Conservation (phyloP, 2,329 filamentous ascomycete species). For the Hawksworthiomyces lignivorus region DNA sequence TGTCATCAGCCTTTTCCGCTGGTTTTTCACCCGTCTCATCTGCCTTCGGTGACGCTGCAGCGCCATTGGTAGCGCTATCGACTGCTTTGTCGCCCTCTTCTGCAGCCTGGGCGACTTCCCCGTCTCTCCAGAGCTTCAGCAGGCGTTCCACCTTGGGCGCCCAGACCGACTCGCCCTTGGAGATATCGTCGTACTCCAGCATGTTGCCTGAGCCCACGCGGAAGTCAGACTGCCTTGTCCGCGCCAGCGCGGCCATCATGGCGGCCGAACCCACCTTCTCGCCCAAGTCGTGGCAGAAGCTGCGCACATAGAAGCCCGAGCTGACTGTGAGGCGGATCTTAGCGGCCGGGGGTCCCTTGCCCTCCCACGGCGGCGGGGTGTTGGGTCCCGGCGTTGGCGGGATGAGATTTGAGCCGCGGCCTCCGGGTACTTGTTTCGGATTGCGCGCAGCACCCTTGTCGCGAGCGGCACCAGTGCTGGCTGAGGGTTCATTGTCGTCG, state of each 20-base stretch:
- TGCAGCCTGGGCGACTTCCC: slow-evolving; percentile 6
- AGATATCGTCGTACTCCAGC: slow-evolving; percentile 70
- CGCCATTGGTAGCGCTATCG: too few species aligned
- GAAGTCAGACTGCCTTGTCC: slow-evolving; percentile 77
- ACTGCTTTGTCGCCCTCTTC: neutral
- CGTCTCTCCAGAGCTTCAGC: slow-evolving; percentile 30
- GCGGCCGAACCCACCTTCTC: slow-evolving; percentile 72
- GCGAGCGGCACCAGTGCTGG: neutral
- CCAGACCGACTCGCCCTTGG: slow-evolving; percentile 73
- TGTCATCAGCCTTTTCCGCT: too few species aligned
- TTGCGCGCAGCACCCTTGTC: neutral
- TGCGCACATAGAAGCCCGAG: slow-evolving; percentile 94
- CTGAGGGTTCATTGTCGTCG: neutral
- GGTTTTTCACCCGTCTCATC: too few species aligned
- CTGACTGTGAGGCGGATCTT: slow-evolving; percentile 86
- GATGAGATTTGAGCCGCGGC: slow-evolving; percentile 46
- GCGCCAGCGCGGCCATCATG: slow-evolving; percentile 77
- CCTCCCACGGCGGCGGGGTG: slow-evolving; percentile 49
- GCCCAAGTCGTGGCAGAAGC: slow-evolving; percentile 86
- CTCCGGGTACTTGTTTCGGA: slow-evolving; percentile 21
- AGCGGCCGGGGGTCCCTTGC: slow-evolving; percentile 64
- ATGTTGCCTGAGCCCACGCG: slow-evolving; percentile 62
- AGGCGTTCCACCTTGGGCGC: slow-evolving; percentile 61
- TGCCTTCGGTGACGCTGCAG: too few species aligned
- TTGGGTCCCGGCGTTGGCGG: slow-evolving; percentile 38